Percentiles rank a stretch among this genome's conserved stretches.
phyloP scores from a whole-genome alignment of 225 moss, liverwort and hornwort species.

The Asterella californica region DNA sequence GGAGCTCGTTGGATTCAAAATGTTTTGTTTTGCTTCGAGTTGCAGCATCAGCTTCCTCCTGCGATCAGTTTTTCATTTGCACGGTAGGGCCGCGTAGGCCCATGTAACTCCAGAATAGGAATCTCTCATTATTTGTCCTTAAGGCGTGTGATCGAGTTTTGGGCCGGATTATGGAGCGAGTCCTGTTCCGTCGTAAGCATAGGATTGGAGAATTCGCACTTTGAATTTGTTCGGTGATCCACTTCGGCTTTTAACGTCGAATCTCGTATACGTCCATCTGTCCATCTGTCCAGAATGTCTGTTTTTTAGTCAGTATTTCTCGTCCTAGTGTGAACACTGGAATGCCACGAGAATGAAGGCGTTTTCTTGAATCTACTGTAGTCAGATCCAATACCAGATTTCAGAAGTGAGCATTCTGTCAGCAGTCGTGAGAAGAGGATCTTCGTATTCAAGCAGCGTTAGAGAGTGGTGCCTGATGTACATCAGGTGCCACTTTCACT shows the following conservation, averaged over 20 bases:
- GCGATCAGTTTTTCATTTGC: background rate
- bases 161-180: background rate
- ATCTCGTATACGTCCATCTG: background rate
- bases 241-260: background rate
- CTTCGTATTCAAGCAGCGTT: background rate
- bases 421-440: background rate
- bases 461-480: background rate
- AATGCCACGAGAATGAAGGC: background rate
- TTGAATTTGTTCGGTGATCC: background rate
- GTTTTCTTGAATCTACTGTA: background rate
- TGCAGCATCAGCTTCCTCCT: background rate
- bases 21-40: background rate
- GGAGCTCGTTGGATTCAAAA: background rate
- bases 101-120: background rate
- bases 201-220: background rate
- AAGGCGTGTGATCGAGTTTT: background rate
- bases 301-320: background rate
- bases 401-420: background rate
- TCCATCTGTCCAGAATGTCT: background rate
- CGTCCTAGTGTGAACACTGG: background rate
- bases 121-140: background rate
- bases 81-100: background rate
- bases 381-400: background rate
- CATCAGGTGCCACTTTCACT: background rate
- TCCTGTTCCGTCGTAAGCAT: background rate